These are phyloP conservation scores for Emergomyces orientalis DNA, from an alignment of 2,329 filamentous ascomycete species.

Conservation along the genomic window DNA sequence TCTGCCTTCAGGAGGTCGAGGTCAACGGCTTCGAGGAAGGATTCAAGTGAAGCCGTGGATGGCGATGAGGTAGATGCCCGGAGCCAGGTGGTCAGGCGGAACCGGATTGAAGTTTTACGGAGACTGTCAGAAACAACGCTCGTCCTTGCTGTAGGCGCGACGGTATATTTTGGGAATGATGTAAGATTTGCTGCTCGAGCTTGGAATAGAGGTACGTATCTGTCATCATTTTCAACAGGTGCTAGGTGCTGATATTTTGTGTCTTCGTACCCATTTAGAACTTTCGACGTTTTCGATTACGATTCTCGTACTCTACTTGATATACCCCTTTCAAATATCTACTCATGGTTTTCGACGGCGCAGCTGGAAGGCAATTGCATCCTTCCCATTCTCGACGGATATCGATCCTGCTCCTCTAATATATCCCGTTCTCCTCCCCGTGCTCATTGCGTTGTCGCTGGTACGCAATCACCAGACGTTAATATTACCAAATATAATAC, in stretches of 20 bases:
- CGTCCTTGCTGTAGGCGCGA: slow-evolving; percentile 43
- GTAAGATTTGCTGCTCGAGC: slow-evolving; percentile 25
- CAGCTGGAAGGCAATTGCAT: slow-evolving; percentile 29
- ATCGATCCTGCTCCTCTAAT: slow-evolving; percentile 89
- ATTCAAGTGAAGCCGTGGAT: slow-evolving; percentile 25
- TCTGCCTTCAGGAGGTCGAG: slow-evolving; percentile 17
- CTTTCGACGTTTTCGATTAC: slow-evolving; percentile 26
- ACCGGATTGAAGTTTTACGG: slow-evolving; percentile 35
- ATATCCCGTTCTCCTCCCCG: slow-evolving; percentile 69
- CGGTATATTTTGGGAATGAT: slow-evolving; percentile 31
- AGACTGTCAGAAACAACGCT: slow-evolving; percentile 47
- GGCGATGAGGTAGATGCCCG: slow-evolving; percentile 19
- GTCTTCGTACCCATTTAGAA: slow-evolving; percentile 21
- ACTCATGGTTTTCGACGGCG: slow-evolving; percentile 21
- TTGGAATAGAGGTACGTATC: slow-evolving; percentile 33
- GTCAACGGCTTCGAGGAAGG: slow-evolving; percentile 23
- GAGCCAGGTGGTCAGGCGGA: slow-evolving; percentile 23
- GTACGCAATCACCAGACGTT: slow-evolving; percentile 51
- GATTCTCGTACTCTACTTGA: slow-evolving; percentile 26
- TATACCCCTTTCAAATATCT: slow-evolving; percentile 52
- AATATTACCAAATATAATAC: slow-evolving; percentile 70
- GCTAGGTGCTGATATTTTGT: slow-evolving; percentile 12
- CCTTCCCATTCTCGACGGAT: slow-evolving; percentile 57
- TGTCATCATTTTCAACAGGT: not conserved
- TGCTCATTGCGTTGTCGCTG: slow-evolving; percentile 68